Evolutionary conservation across 192 early-diverging fungal genomes (phyloP), one percentile per base, ranked within the genome.

Genomic region (Linnemannia zychae): DNA sequence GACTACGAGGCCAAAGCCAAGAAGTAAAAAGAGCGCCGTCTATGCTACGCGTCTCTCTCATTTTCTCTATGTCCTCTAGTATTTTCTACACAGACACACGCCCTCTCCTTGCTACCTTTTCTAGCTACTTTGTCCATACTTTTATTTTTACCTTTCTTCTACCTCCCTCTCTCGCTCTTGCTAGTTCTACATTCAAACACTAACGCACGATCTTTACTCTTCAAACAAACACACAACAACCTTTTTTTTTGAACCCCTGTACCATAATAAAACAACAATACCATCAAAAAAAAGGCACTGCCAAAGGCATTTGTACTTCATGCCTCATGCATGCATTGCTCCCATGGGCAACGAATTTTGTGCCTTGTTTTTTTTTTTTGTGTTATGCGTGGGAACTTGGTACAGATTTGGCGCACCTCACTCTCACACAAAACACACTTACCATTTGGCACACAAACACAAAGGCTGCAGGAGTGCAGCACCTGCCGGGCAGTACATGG

Each of bases 1-100:
- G 90, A 91, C 63, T 91, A 89, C 47, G 84, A 76, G 71, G 75
- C 83, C 71, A 88, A 89, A 79, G 33, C 84, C 47, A 87, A 88
- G 83, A 63, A 81, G 67, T 65, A 76, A 28, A 75, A 24, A 72
- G 33, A 50, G 36, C 4, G 40, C 40, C 40, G 40, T 38, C 20
- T 20, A 33, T 22, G 22, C 17, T 9, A 37, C 67, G 67, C 67
- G 36, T 68, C n/a, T n/a, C n/a, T 34, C n/a, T 66, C 3, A 9
- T 24, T 18, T 22, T 63, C n/a, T n/a, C n/a, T n/a, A n/a, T 28
- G 1, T 12, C 31, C 31, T 31, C 57, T 63, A 63, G 57, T 13
- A 57, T 31, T 63, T 12, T 63, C 57, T 63, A 63, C 57, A 28
- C 7, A 20, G 2, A 57, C 53, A 57, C 24, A 12, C 22, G 24